These are phyloP conservation scores for Trichoderma endophyticum DNA, from an alignment of 2,329 filamentous ascomycete species.

Conservation along the genomic window DNA sequence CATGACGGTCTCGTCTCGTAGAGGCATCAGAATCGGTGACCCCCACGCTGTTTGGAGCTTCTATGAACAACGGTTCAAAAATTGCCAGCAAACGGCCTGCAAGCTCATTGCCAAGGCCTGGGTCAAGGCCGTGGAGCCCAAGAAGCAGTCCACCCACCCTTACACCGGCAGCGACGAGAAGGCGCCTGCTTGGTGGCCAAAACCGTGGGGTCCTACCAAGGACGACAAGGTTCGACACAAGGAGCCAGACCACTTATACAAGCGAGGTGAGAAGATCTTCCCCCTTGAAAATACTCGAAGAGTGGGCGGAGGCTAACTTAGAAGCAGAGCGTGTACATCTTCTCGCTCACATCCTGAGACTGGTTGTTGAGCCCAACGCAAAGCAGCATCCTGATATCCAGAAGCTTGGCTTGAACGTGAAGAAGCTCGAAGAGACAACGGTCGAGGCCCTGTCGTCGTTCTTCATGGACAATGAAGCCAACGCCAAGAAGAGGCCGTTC, in stretches of 20 bases:
- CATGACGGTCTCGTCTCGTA: slow-evolving; percentile 39
- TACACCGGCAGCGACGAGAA: slow-evolving; percentile 65
- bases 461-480: slow-evolving; percentile 56
- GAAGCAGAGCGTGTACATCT: slow-evolving; percentile 56
- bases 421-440: slow-evolving; percentile 57
- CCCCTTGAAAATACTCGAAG: not conserved
- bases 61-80: slow-evolving; percentile 60
- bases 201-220: slow-evolving; percentile 48
- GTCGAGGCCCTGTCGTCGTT: slow-evolving; percentile 56
- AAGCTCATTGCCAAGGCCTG: slow-evolving; percentile 73
- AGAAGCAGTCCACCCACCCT: slow-evolving; percentile 72
- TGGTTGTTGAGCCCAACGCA: slow-evolving; percentile 51
- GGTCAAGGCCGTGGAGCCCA: slow-evolving; percentile 72
- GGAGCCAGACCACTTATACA: slow-evolving; percentile 71
- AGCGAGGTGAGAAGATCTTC: slow-evolving; percentile 53
- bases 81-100: slow-evolving; percentile 67
- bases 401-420: slow-evolving; percentile 51
- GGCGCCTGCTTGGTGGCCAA: slow-evolving; percentile 66
- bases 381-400: slow-evolving; percentile 51
- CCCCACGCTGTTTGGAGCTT: slow-evolving; percentile 54
- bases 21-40: slow-evolving; percentile 52
- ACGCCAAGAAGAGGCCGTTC: slow-evolving; percentile 52
- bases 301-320: not conserved
- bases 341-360: slow-evolving; percentile 57
- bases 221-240: slow-evolving; percentile 61